A percentile compares a stretch with the other conserved stretches of the same genome.
Conservation (phyloP, 106 monocot species). For the Dendrobium nobile region DNA sequence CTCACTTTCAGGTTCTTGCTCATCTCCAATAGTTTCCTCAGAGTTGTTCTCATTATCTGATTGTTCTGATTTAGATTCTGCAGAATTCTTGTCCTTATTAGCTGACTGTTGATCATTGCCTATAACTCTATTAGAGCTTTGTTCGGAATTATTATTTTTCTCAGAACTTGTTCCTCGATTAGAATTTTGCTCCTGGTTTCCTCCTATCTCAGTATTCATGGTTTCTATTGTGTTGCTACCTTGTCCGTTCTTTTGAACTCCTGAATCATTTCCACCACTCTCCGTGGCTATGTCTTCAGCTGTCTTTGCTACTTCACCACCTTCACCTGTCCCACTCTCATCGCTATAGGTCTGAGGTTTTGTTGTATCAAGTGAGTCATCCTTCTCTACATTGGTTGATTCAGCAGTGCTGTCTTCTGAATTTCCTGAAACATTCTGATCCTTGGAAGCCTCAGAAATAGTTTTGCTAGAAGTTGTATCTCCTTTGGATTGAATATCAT, state of each 20-base stretch:
- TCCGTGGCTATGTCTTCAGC: slow-evolving; percentile 7
- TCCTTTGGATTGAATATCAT: slow-evolving; percentile 6
- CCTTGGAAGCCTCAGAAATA: slow-evolving; percentile 17
- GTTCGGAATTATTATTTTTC: slow-evolving; percentile 9
- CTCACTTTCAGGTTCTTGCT: slow-evolving; percentile 11
- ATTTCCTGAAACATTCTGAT: slow-evolving; percentile 12
- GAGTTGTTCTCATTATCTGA: not conserved
- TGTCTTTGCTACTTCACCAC: slow-evolving; percentile 9
- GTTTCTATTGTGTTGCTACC: slow-evolving; percentile 10
- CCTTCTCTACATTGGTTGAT: slow-evolving; percentile 20
- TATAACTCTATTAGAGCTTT: slow-evolving; percentile 16
- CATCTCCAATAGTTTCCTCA: slow-evolving; percentile 15
- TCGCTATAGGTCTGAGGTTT: slow-evolving; percentile 30
- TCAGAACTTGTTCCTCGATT: not conserved
- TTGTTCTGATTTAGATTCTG: not conserved
- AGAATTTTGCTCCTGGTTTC: not conserved
- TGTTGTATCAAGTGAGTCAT: slow-evolving; percentile 17
- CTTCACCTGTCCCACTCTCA: slow-evolving; percentile 32
- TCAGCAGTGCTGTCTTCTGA: slow-evolving; percentile 7
- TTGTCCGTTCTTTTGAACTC: slow-evolving; percentile 3
- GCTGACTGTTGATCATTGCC: slow-evolving; percentile 10
- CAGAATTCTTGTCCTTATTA: slow-evolving; percentile 4
- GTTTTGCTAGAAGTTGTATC: slow-evolving; percentile 9
- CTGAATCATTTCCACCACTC: not conserved
- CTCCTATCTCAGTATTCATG: slow-evolving; percentile 10